Percentiles rank a stretch among this genome's conserved stretches.
Conservation (phyloP, 2,329 filamentous ascomycete species). For the Chaetomiaceae sp. region DNA sequence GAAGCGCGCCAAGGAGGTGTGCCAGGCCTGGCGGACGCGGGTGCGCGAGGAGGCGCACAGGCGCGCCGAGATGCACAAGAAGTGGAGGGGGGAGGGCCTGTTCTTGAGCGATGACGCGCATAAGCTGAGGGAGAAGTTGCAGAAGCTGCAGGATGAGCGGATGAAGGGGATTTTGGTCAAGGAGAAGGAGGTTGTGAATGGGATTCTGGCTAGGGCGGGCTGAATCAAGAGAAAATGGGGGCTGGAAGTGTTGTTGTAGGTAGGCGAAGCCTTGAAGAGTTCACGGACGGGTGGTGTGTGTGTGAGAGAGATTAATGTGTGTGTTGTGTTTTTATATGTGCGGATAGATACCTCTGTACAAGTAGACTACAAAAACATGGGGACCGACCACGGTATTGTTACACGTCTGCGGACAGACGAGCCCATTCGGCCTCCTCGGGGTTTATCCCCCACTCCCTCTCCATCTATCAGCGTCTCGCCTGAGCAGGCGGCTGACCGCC, state of each 20-base stretch:
- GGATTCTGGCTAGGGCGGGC: slow-evolving; percentile 23
- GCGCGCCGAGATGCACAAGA: slow-evolving; percentile 46
- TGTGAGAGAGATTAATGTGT: not conserved
- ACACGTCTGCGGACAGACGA: slow-evolving; percentile 8
- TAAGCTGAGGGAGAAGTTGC: slow-evolving; percentile 43
- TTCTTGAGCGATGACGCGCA: slow-evolving; percentile 42
- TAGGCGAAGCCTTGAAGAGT: too few species aligned
- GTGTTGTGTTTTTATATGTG: slow-evolving; percentile 1
- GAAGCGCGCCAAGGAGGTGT: slow-evolving; percentile 41
- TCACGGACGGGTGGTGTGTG: not conserved
- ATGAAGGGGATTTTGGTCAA: slow-evolving; percentile 47
- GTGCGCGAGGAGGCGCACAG: slow-evolving; percentile 45
- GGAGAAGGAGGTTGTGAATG: slow-evolving; percentile 47
- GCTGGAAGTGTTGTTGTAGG: too few species aligned
- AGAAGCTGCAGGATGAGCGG: slow-evolving; percentile 50
- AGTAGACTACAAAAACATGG: slow-evolving; percentile 10
- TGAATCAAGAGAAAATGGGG: not conserved
- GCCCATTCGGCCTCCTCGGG: too few species aligned
- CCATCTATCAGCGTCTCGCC: slow-evolving; percentile 9
- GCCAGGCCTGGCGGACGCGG: slow-evolving; percentile 48
- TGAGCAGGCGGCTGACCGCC: slow-evolving; percentile 12
- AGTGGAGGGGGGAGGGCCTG: slow-evolving; percentile 43
- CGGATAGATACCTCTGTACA: slow-evolving; percentile 15
- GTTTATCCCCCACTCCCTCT: not conserved
- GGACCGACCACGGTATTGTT: slow-evolving; percentile 16